Base-by-base conservation (phyloP, 2,329 filamentous ascomycete genomes). In the Elsinoe perseae region DNA sequence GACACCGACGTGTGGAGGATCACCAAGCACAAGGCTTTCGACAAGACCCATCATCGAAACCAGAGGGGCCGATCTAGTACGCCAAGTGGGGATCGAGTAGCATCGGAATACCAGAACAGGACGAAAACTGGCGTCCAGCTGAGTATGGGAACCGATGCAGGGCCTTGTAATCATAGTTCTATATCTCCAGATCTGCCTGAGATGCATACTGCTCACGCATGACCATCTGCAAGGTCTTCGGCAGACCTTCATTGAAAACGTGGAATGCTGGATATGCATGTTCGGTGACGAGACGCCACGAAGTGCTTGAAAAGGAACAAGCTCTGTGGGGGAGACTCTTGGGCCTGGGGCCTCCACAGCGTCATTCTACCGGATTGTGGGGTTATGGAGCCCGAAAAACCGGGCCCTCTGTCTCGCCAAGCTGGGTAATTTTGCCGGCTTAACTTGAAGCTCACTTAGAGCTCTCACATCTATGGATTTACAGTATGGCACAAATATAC, bases 401-500 rank as follows among this genome's bases (percentile, higher is more conserved):
- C 10, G 20, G 43, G 48, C 12, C 28, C 28, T n/a, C 48, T 52
- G 28, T 20, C 5, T 23, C 48, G 48, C 48, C 48, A 52, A 52
- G 48, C 48, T 52, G 48, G 48, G 30, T 50, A 34, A 34, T 27
- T 34, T 28, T 52, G 28, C 28, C 48, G 48, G 44, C 44, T 32
- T 18, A 27, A 50, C 4, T 32, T 50, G 44, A 32, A 48, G 44
- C 44, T 50, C 44, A 50, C 44, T 32, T n/a, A 16, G 25, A 32
- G 18, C 48, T 38, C 28, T 34, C 20, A 34, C 30, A 32, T 20
- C n/a, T 20, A 38, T 38, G 48, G 30, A 52, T 28, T 28, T 52
- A 16, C 30, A 50, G 38, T 43, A 56, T 57, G 50, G 42, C 52
- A 8, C 56, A 57, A 23, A 46, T 20, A 28, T 59, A 95, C 82